phyloP scores from a whole-genome alignment of 139 green algal genomes.

The Astrephomene gubernaculifera region DNA sequence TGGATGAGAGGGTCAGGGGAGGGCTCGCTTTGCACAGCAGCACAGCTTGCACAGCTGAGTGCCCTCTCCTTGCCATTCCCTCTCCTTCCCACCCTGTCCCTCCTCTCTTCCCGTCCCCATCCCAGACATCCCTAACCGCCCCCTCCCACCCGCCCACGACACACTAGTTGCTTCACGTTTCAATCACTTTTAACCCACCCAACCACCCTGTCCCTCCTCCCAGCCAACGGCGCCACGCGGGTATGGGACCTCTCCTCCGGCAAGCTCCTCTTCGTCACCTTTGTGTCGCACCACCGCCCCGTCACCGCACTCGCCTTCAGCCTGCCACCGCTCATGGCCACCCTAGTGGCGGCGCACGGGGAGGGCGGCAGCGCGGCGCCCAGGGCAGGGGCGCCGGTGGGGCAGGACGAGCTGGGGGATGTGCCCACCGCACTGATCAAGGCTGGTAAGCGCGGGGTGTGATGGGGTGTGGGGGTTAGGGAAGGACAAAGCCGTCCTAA shows the following conservation, averaged over 20 bases:
- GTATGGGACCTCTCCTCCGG: constrained; percentile 20
- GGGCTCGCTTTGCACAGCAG: too few species aligned
- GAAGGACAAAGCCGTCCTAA: neutral
- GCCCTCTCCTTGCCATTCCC: too few species aligned
- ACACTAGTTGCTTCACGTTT: too few species aligned
- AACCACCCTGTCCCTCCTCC: neutral
- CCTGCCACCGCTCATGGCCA: neutral
- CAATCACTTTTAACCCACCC: too few species aligned
- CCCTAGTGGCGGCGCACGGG: constrained; percentile 21
- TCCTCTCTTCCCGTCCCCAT: too few species aligned
- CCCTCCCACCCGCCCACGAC: too few species aligned
- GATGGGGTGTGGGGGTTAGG: neutral
- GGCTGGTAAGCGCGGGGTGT: neutral
- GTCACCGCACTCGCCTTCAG: constrained; percentile 39
- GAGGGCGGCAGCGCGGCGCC: constrained; percentile 1
- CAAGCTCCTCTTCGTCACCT: neutral
- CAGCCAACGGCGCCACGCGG: constrained; percentile 19
- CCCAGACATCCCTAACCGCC: too few species aligned
- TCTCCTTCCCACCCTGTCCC: too few species aligned
- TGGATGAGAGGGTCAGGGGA: too few species aligned
- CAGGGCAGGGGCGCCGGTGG: constrained; percentile 16
- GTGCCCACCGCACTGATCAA: constrained; percentile 27
- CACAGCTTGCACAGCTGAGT: too few species aligned
- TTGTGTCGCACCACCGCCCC: neutral
- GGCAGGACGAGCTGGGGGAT: constrained; percentile 1